Conservation (phyloP, 2,329 filamentous ascomycete species). For the Sporothrix humicola region DNA sequence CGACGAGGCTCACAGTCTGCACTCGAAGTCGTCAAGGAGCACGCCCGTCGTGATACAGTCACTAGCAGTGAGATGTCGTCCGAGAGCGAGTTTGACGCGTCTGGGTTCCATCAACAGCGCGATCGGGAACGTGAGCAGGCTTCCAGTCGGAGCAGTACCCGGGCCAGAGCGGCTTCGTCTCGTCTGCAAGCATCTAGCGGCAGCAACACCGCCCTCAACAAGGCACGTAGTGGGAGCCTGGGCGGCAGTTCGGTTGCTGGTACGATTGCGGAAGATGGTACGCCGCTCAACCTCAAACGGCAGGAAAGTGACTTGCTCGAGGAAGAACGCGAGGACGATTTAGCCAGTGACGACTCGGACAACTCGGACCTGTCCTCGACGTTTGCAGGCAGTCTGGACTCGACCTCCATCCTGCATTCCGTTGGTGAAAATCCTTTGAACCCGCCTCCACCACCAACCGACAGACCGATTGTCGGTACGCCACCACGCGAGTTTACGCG, state of each 20-base stretch:
- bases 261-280: not conserved
- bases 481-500: conserved; percentile 65
- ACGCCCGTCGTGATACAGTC: conserved; percentile 74
- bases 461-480: conserved; percentile 61
- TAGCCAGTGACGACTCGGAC: conserved; percentile 60
- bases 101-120: conserved; percentile 67
- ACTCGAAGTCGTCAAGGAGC: conserved; percentile 71
- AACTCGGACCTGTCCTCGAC: conserved; percentile 67
- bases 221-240: conserved; percentile 13
- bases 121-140: conserved; percentile 64
- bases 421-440: conserved; percentile 63
- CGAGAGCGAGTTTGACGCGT: conserved; percentile 76
- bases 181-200: conserved; percentile 27
- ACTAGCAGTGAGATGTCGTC: conserved; percentile 85
- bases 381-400: conserved; percentile 71
- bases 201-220: conserved; percentile 26
- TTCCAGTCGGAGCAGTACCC: conserved; percentile 9
- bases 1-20: conserved; percentile 74
- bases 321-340: conserved; percentile 44
- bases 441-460: conserved; percentile 53
- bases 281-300: conserved; percentile 45
- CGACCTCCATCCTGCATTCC: conserved; percentile 69
- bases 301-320: conserved; percentile 59
- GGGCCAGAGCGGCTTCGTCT: conserved; percentile 4
- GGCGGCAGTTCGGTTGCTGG: not conserved